Base-by-base conservation (phyloP, 495 filamentous ascomycete genomes). In the Aspergillus nidulans region DNA sequence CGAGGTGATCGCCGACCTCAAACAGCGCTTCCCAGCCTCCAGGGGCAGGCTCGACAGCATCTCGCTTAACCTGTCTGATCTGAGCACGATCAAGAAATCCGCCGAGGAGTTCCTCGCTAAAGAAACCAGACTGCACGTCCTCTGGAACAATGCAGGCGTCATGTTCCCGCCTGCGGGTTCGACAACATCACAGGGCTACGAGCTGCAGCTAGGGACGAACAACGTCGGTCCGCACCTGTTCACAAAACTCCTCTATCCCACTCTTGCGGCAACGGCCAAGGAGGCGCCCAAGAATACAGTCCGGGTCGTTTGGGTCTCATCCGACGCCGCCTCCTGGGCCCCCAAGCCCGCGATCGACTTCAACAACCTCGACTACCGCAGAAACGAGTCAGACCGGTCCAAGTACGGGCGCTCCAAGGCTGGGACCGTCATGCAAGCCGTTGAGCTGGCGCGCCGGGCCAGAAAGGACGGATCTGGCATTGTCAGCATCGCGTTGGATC, bases 71-170 rank as follows among this genome's bases (percentile, higher is more conserved):
- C 68, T 81, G 12, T 58, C 58, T 19, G 76, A 82, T 58, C 60
- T 81, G 16, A 18, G 53, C 6, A 72, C 71, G 19, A 72, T 83
- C 60, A 77, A 77, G 50, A 24, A 51, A 6, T 59, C 71, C 20
- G 79, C 61, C 6, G 56, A 70, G 0, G 57, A 60, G 15, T 81
- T 83, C 62, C 44, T 70, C n/a, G 12, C 16, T 1, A 63, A 62
- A 36, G 77, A 82, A 55, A 28, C 48, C 2, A 55, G 67, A 4
- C 69, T 83, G 24, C 70, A 83, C 66, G 71, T 78, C 43, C 64
- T 83, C 18, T 60, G 67, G 23, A 74, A 79, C 54, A 83, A 82
- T 63, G 79, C 79, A 9, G 80, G 69, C 20, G 69, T 83, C 36
- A 74, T 74, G 67, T 48, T 55, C 15, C 69, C 71, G 0, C 74